Evolutionary conservation across 2,329 filamentous ascomycete genomes (phyloP).

Genomic region (Knoxdaviesia proteae): DNA sequence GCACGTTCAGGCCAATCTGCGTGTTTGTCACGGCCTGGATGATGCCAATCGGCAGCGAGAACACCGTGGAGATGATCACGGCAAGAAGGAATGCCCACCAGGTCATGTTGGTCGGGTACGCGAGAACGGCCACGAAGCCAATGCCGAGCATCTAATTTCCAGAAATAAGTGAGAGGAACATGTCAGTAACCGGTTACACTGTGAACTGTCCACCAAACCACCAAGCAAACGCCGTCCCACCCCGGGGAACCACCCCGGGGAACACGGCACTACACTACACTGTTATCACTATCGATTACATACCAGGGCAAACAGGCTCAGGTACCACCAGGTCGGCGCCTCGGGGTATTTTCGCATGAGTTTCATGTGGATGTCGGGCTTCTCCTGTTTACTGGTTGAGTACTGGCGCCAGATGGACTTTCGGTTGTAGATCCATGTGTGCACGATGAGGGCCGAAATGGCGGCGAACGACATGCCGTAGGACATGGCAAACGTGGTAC

Average conservation of each 20-base stretch:
- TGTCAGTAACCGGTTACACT: no score
- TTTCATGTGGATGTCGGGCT: slow-evolving; percentile 43
- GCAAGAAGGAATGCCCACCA: slow-evolving; percentile 57
- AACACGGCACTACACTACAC: slow-evolving; percentile 8
- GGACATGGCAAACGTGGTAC: slow-evolving; percentile 47
- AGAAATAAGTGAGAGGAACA: not conserved
- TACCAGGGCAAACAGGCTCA: slow-evolving; percentile 32
- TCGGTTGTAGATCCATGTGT: slow-evolving; percentile 46
- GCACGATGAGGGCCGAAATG: slow-evolving; percentile 46
- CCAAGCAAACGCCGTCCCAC: not conserved
- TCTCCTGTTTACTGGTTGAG: slow-evolving; percentile 34
- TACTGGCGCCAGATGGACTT: slow-evolving; percentile 44
- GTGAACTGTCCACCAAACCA: no score
- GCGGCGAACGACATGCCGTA: slow-evolving; percentile 57
- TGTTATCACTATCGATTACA: no score
- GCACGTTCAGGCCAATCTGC: slow-evolving; percentile 51
- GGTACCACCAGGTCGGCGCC: slow-evolving; percentile 44
- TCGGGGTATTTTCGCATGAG: slow-evolving; percentile 42
- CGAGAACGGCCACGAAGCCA: slow-evolving; percentile 32
- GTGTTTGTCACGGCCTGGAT: slow-evolving; percentile 51
- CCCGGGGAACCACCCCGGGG: no score
- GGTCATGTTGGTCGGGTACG: slow-evolving; percentile 43
- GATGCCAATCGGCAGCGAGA: slow-evolving; percentile 46
- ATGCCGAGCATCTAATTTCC: slow-evolving; percentile 26
- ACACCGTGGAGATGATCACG: slow-evolving; percentile 40